Percentiles rank a stretch among this genome's conserved stretches.
phyloP scores from a whole-genome alignment of 2,329 filamentous ascomycete genomes.

The Claviceps maximensis region DNA sequence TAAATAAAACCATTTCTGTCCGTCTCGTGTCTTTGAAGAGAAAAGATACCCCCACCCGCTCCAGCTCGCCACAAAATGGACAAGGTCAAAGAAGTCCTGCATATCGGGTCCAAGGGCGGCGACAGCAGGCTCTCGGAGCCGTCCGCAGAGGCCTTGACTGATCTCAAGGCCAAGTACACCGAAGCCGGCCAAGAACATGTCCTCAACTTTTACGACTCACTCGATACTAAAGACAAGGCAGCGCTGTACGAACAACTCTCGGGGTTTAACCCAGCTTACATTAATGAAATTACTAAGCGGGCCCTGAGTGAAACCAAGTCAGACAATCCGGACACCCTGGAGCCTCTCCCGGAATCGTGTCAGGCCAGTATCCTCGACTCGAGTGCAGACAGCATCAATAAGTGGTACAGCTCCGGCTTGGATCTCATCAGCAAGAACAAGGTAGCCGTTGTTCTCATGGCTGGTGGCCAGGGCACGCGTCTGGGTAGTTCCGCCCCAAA shows the following conservation, averaged over 20 bases:
- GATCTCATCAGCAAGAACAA: conserved; percentile 68
- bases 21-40: not conserved
- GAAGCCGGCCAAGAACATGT: conserved; percentile 70
- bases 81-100: conserved; percentile 28
- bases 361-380: conserved; percentile 89
- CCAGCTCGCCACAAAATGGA: conserved; percentile 24
- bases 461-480: conserved; percentile 89
- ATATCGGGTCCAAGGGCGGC: conserved; percentile 20
- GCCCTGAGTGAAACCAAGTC: conserved; percentile 66
- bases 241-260: conserved; percentile 69
- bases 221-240: conserved; percentile 60
- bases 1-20: not conserved
- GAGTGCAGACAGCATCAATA: conserved; percentile 58
- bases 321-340: conserved; percentile 46
- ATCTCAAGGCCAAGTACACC: conserved; percentile 59
- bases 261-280: conserved; percentile 68
- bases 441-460: conserved; percentile 85
- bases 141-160: conserved; percentile 50
- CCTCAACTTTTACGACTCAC: conserved; percentile 69
- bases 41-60: too few species aligned
- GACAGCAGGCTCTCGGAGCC: conserved; percentile 34
- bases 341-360: conserved; percentile 77
- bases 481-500: conserved; percentile 92
- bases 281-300: conserved; percentile 75
- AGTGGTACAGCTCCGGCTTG: conserved; percentile 74